Evolutionary conservation across 2,329 filamentous ascomycete species (phyloP), one percentile per base, ranked within the genome.

Genomic region (Tolypocladium guangdongense): DNA sequence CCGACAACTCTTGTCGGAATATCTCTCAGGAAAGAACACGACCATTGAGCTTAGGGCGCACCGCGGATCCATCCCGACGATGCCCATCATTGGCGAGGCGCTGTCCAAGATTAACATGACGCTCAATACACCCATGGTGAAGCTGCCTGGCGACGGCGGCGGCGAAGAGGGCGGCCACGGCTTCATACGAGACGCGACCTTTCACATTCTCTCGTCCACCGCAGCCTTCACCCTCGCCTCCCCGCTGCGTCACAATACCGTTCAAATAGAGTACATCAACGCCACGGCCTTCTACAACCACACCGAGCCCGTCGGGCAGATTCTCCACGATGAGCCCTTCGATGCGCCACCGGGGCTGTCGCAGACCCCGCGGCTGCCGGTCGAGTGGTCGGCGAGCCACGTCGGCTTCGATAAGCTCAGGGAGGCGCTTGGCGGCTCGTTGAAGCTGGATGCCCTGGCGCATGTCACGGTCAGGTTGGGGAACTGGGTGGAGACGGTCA

Each of bases 281-380:
- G 92, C 92, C 7, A 90, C 86, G 1, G 90, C 93, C 0, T 86
- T 83, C 56, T 95, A 95, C 68, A 90, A 95, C 58, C 81, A 87
- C 56, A 87, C 84, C 10, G 83, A 92, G 51, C 79, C 83, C 2
- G 77, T 95, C 0, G 93, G 91, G 1, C 80, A 76, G 30, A 96
- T 97, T 54, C 60, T 86, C 27, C 89, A 93, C 65, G 77, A 85
- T 39, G 66, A 82, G 18, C 82, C 88, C 0, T 92, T 97, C 62
- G 79, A 82, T 2, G 86, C 90, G 2, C 84, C 86, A 0, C 90
- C 91, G 0, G 89, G 90, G 0, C 66, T 80, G 1, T 87, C 84
- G 2, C 71, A 80, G 53, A 88, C 87, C 0, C 92, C 92, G 1
- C 80, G 79, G 54, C 66, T 99, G 43, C 91, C 92, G 0, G 92